Evolutionary conservation across 2,329 filamentous ascomycete genomes (phyloP).

Genomic region (Aspergillus aculeatinus): DNA sequence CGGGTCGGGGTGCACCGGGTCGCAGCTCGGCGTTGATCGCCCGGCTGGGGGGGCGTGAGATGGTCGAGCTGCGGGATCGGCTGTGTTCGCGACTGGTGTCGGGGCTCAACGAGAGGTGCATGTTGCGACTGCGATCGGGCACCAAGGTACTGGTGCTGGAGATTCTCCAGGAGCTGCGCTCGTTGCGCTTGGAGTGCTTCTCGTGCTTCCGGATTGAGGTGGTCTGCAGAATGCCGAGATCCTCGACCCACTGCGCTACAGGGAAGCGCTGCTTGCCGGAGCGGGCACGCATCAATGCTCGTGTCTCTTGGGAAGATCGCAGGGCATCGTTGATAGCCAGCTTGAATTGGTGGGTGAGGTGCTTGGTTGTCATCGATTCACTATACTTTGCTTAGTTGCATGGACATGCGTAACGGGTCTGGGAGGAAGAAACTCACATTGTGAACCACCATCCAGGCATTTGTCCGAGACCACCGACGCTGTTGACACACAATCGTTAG

Average conservation of each 20-base stretch:
- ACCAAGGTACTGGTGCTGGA: constrained; percentile 27
- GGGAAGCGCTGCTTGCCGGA: constrained; percentile 66
- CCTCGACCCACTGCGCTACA: constrained; percentile 64
- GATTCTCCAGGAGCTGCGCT: constrained; percentile 30
- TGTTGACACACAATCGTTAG: background rate
- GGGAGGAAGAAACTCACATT: constrained; percentile 36
- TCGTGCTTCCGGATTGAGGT: constrained; percentile 58
- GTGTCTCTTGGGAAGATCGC: constrained; percentile 53
- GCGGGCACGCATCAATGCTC: constrained; percentile 62
- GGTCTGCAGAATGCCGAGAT: constrained; percentile 60
- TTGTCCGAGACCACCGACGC: constrained; percentile 64
- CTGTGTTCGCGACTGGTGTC: constrained; percentile 2
- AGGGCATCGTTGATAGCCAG: constrained; percentile 60
- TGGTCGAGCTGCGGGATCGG: constrained; percentile 2
- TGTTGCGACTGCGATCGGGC: background rate
- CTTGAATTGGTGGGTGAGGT: constrained; percentile 64
- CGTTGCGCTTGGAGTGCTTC: constrained; percentile 38
- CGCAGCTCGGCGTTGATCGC: background rate
- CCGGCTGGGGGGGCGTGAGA: background rate
- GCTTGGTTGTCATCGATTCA: constrained; percentile 61
- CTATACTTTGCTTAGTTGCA: background rate
- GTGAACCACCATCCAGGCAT: constrained; percentile 72
- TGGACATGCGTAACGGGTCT: background rate
- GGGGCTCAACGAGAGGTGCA: background rate
- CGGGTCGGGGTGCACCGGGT: background rate